These are phyloP conservation scores for Rhipidocladum racemiflorum DNA, from an alignment of 176 grass and related monocot genomes.

Conservation along the genomic window DNA sequence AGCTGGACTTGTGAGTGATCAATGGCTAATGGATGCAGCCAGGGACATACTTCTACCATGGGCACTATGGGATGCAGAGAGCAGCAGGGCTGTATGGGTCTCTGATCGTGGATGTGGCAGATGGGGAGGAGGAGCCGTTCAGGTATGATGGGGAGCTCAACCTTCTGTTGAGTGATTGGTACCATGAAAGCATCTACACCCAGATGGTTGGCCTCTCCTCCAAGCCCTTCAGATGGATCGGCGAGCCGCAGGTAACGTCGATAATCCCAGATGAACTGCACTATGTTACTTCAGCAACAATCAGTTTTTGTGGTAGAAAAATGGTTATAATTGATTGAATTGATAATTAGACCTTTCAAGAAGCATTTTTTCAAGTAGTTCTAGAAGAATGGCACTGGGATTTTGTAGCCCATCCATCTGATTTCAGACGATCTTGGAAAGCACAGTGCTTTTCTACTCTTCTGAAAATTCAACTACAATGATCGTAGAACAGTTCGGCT, in stretches of 20 bases:
- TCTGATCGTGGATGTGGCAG: constrained; percentile 65
- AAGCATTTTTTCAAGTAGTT: background rate
- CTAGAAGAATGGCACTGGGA: background rate
- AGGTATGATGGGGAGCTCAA: constrained; percentile 84
- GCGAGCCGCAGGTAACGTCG: constrained; percentile 68
- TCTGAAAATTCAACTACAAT: background rate
- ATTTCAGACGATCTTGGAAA: background rate
- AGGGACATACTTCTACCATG: constrained; percentile 85
- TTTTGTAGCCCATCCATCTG: background rate
- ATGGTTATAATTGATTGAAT: background rate
- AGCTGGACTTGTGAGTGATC: background rate
- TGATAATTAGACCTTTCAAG: background rate
- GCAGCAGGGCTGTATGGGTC: constrained; percentile 85
- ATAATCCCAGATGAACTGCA: background rate
- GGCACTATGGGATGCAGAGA: constrained; percentile 94
- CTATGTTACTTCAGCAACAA: background rate
- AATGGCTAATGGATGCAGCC: constrained; percentile 33
- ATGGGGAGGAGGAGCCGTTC: constrained; percentile 69
- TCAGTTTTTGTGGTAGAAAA: background rate
- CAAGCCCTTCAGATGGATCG: constrained; percentile 76
- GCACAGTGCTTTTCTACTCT: background rate
- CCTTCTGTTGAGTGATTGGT: constrained; percentile 83
- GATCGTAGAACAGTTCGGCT: background rate
- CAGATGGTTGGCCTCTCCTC: constrained; percentile 78
- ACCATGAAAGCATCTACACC: constrained; percentile 70